Evolutionary conservation across 805 yeast genomes (phyloP), one percentile per base, ranked within the genome.

Genomic region (Schizosaccharomyces octosporus): DNA sequence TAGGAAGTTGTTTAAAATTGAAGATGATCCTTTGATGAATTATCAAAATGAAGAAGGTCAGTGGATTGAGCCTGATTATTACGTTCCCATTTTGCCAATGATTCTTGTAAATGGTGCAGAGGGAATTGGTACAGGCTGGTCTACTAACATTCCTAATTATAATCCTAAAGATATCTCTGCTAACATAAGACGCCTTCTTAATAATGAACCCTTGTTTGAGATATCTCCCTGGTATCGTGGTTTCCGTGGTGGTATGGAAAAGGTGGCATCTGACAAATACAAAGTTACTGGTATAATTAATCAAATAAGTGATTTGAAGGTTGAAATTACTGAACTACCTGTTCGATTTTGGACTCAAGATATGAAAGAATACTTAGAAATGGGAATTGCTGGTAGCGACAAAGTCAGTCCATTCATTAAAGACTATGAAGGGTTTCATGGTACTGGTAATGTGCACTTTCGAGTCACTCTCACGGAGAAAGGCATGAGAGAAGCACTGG

Each of bases 61-160:
- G 64, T 82, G 90, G 0, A 95, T 90, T 21, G 98, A 93, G 70
- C 98, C 98, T 0, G 88, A 86, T 67, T 87, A 94, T 88, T 93
- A 87, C 71, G 75, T 87, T 51, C 98, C 98, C 0, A 81, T 93
- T n/a, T 66, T 93, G 48, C 98, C 98, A 9, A 86, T 88, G 87
- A 70, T 93, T n/a, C 76, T 93, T 64, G 95, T 93, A 4, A 93
- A 93, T 69, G 98, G 98, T 63, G 78, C 90, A 7, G 98, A 93
- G 72, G 98, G 98, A 74, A 93, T 93, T 71, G 98, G 98, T 64
- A 89, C 98, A 59, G 98, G 98, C 66, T 93, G 97, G 97, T 86
- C 95, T 65, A 88, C 97, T 1, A 81, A 80, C 64, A 84, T 93
- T 64, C 98, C 98, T 0, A 81, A 86, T 51, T 90, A 79, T 73